Conservation (phyloP, 164 flowering plant species). For the Kingdonia uniflora region DNA sequence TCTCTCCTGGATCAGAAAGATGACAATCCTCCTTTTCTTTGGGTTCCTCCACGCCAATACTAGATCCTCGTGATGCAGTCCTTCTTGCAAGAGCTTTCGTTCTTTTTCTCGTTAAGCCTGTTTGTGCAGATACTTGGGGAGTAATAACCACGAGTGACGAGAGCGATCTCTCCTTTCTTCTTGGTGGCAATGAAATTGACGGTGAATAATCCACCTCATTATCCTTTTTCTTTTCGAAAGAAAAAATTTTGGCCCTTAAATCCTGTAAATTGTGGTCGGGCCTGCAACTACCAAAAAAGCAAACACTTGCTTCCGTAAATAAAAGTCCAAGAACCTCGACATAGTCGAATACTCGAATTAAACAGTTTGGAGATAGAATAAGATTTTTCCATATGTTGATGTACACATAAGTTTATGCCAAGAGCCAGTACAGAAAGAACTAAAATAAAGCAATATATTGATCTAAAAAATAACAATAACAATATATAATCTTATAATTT, state of each 20-base stretch:
- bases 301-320: too few species aligned
- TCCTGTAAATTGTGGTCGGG: constrained; percentile 90
- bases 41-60: constrained; percentile 36
- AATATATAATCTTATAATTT: too few species aligned
- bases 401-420: too few species aligned
- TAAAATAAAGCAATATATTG: too few species aligned
- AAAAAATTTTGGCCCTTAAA: constrained; percentile 75
- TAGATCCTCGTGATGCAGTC: constrained; percentile 40
- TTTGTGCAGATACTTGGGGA: constrained; percentile 47
- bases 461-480: too few species aligned
- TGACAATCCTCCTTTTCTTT: constrained; percentile 47
- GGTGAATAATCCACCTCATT: constrained; percentile 51
- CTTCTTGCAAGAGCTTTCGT: constrained; percentile 58
- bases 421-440: too few species aligned
- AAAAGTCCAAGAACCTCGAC: too few species aligned
- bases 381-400: too few species aligned
- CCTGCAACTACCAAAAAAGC: constrained; percentile 37
- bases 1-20: constrained; percentile 33
- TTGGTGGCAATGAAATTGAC: constrained; percentile 46
- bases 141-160: constrained; percentile 43
- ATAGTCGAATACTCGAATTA: too few species aligned
- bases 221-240: constrained; percentile 49
- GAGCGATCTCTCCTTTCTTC: constrained; percentile 62
- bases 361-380: too few species aligned
- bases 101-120: constrained; percentile 71